phyloP scores from a whole-genome alignment of 2,329 filamentous ascomycete species.

The Aspergillus amoenus region DNA sequence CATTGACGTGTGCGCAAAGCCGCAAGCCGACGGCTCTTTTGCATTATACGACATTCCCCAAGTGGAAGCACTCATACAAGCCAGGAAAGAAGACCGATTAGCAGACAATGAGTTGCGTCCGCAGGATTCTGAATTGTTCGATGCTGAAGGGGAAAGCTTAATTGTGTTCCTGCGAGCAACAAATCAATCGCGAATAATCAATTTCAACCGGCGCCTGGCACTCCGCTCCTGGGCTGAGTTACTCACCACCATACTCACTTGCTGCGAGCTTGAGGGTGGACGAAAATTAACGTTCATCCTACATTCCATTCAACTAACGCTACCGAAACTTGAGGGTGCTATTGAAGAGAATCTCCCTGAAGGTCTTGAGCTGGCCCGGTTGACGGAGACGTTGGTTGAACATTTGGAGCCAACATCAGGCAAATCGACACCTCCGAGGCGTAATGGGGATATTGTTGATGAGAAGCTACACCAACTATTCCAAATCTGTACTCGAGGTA shows the following conservation, averaged over 20 bases:
- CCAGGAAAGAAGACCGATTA: constrained; percentile 45
- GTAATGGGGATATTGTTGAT: constrained; percentile 69
- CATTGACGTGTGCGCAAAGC: constrained; percentile 62
- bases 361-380: constrained; percentile 71
- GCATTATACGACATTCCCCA: constrained; percentile 67
- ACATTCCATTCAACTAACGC: constrained; percentile 80
- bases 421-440: constrained; percentile 42
- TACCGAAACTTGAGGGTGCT: constrained; percentile 81
- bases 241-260: constrained; percentile 77
- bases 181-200: constrained; percentile 41
- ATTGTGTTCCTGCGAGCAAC: constrained; percentile 39
- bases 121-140: constrained; percentile 43
- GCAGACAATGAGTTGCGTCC: constrained; percentile 46
- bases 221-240: constrained; percentile 83
- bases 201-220: constrained; percentile 59
- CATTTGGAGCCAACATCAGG: constrained; percentile 39
- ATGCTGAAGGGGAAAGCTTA: constrained; percentile 39
- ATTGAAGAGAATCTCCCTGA: constrained; percentile 68
- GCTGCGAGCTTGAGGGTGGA: constrained; percentile 73
- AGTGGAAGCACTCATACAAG: constrained; percentile 68
- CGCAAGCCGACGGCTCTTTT: constrained; percentile 53
- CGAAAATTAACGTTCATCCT: constrained; percentile 76
- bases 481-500: constrained; percentile 77
- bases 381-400: constrained; percentile 66
- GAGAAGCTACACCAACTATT: constrained; percentile 92